phyloP scores from a whole-genome alignment of 2,329 filamentous ascomycete genomes.

The Ophiostoma montium region DNA sequence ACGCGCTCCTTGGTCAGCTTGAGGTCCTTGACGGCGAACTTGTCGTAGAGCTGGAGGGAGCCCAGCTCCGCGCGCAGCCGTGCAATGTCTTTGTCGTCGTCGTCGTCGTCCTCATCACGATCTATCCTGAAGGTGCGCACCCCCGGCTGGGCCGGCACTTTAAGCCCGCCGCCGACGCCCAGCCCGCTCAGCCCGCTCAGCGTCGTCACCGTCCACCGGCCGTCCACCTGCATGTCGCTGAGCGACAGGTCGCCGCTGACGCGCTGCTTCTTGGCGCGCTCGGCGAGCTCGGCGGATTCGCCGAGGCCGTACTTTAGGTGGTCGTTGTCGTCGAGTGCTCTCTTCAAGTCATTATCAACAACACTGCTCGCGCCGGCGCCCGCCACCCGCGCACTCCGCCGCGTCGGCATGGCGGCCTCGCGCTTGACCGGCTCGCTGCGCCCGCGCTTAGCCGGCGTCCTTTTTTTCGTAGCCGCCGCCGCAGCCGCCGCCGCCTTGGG shows the following conservation, averaged over 20 bases:
- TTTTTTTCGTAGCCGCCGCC: slow-evolving; percentile 10
- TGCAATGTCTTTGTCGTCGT: slow-evolving; percentile 58
- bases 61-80: slow-evolving; percentile 64
- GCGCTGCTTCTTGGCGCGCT: slow-evolving; percentile 43
- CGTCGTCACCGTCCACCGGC: slow-evolving; percentile 50
- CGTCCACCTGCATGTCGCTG: slow-evolving; percentile 64
- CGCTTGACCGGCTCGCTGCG: slow-evolving; percentile 20
- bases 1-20: slow-evolving; percentile 82
- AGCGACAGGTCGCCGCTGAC: slow-evolving; percentile 50
- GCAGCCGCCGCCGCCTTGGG: slow-evolving; percentile 32
- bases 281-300: slow-evolving; percentile 17
- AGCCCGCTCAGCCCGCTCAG: not conserved
- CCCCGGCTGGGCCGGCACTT: slow-evolving; percentile 43
- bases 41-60: slow-evolving; percentile 63
- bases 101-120: slow-evolving; percentile 66
- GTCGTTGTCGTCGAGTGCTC: slow-evolving; percentile 37
- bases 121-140: slow-evolving; percentile 83
- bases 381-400: slow-evolving; percentile 44
- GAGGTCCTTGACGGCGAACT: slow-evolving; percentile 78
- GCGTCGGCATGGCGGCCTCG: slow-evolving; percentile 33
- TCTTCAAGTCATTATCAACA: slow-evolving; percentile 35
- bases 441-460: slow-evolving; percentile 17
- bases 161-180: too few relatives aligned
- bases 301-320: slow-evolving; percentile 11
- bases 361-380: slow-evolving; percentile 38